These are phyloP conservation scores for Bruguiera parviflora DNA, from an alignment of 345 rosid genomes.

Conservation along the genomic window DNA sequence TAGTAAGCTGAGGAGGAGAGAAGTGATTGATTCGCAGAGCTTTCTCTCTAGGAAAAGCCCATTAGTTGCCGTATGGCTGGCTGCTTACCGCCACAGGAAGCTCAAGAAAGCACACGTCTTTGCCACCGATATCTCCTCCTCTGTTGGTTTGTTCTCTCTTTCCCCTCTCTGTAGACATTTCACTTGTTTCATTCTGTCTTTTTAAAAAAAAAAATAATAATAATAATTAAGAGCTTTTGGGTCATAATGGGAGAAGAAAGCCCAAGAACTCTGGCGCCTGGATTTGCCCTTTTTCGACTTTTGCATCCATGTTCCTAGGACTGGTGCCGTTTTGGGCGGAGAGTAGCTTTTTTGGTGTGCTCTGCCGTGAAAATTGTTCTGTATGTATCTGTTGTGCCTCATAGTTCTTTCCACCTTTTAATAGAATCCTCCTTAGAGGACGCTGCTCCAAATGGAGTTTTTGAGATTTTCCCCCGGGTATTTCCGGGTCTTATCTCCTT, in stretches of 20 bases:
- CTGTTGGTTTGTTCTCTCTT: constrained; percentile 62
- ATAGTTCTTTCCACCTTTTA: too few relatives aligned
- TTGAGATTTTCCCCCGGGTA: not conserved
- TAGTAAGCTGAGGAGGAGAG: not conserved
- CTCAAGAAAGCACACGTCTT: constrained; percentile 70
- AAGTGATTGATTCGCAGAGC: constrained; percentile 60
- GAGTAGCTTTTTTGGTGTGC: not conserved
- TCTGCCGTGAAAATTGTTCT: not conserved
- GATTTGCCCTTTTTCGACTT: not conserved
- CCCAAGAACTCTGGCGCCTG: not conserved
- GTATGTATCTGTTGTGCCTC: not conserved
- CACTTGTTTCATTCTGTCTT: not conserved
- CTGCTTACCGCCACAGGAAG: constrained; percentile 74
- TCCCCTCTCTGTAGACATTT: constrained; percentile 2
- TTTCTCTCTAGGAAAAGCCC: constrained; percentile 64
- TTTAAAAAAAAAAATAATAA: too few relatives aligned
- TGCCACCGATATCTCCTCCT: constrained; percentile 59
- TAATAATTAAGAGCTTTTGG: not conserved
- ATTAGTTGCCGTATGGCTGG: constrained; percentile 68
- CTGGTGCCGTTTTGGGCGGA: not conserved
- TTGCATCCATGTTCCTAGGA: not conserved
- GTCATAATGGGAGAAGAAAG: not conserved
- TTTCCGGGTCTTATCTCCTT: not conserved
- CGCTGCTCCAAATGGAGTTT: constrained; percentile 1
- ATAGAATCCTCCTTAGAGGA: not conserved